These are phyloP conservation scores for Hypoxylon lenormandii DNA, from an alignment of 495 filamentous ascomycete genomes.

Conservation along the genomic window DNA sequence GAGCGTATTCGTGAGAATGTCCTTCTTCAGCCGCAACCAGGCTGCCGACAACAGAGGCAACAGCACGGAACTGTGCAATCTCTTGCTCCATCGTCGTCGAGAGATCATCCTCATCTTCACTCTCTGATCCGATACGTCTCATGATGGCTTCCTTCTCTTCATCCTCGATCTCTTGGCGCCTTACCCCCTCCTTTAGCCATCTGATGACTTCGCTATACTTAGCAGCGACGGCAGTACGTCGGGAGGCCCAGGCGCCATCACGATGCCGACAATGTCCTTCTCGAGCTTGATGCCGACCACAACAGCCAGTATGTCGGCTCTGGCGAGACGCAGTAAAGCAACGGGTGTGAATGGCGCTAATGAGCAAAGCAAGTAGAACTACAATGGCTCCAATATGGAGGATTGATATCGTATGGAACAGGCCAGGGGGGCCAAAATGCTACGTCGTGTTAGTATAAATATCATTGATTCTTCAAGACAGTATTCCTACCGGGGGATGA, in stretches of 20 bases:
- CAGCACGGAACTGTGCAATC: slow-evolving; percentile 62
- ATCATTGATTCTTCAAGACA: neutral
- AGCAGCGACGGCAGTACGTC: slow-evolving; percentile 20
- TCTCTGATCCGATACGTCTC: slow-evolving; percentile 38
- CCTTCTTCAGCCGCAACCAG: slow-evolving; percentile 61
- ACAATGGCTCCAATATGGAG: slow-evolving; percentile 46
- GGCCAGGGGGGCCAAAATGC: slow-evolving; percentile 25
- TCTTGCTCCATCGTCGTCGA: slow-evolving; percentile 58
- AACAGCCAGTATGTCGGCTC: slow-evolving; percentile 56
- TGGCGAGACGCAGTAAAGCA: slow-evolving; percentile 54
- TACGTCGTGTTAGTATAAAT: slow-evolving; percentile 10
- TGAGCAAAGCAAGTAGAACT: slow-evolving; percentile 51
- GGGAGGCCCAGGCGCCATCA: slow-evolving; percentile 25
- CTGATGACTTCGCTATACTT: slow-evolving; percentile 30
- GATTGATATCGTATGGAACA: slow-evolving; percentile 18
- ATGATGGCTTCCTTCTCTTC: slow-evolving; percentile 56
- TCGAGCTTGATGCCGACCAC: slow-evolving; percentile 49
- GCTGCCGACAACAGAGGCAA: slow-evolving; percentile 58
- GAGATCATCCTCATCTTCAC: slow-evolving; percentile 46
- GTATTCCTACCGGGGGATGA: slow-evolving; percentile 24
- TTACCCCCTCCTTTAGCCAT: slow-evolving; percentile 32
- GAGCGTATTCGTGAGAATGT: slow-evolving; percentile 31
- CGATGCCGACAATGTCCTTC: slow-evolving; percentile 54
- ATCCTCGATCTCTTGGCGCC: slow-evolving; percentile 37
- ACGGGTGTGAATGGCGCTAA: slow-evolving; percentile 51